Evolutionary conservation across 139 green algal genomes (phyloP), one percentile per base, ranked within the genome.

Genomic region (Desmodesmus armatus): DNA sequence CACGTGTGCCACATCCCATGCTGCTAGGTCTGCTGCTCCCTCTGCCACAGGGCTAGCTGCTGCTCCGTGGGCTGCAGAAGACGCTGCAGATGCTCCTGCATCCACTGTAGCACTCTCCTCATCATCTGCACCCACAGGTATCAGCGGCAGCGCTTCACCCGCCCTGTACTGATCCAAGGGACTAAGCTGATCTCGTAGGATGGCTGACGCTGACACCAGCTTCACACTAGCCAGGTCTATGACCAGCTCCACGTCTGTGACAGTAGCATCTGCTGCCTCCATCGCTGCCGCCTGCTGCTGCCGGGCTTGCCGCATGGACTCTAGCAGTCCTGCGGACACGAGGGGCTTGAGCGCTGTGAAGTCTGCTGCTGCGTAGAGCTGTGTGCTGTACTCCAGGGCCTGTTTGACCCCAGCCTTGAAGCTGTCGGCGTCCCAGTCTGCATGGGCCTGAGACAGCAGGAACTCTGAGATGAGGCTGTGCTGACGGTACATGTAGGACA

Each of bases 1-100:
- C 76, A 82, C 53, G 40, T 82, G 76, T 0, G 9, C 31, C 0
- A 82, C 76, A 37, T 82, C 69, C 37, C 37, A 77, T 33, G 69
- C 69, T 5, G 33, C 69, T 1, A 58, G 5, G 4, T 37, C 76
- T 43, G 29, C 41, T 37, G 70, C 40, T 13, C 35, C 17, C 29
- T 5, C 27, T 15, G n/a, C 72, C 39, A 35, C 72, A 31, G 72
- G 2, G 29, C 44, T 44, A 35, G 74, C 49, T 51, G 41, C 51
- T 31, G 29, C 19, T n/a, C n/a, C n/a, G n/a, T n/a, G n/a, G n/a
- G n/a, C n/a, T n/a, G n/a, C n/a, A n/a, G n/a, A n/a, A n/a, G n/a
- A n/a, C n/a, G n/a, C n/a, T n/a, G 27, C 39, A 31, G 43, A 37
- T 58, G 69, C 39, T 35, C 29, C 27, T 0, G 55, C 25, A 35